Evolutionary conservation across 352 stramenopile species (phyloP).

Genomic region (Globisporangium paddicum): DNA sequence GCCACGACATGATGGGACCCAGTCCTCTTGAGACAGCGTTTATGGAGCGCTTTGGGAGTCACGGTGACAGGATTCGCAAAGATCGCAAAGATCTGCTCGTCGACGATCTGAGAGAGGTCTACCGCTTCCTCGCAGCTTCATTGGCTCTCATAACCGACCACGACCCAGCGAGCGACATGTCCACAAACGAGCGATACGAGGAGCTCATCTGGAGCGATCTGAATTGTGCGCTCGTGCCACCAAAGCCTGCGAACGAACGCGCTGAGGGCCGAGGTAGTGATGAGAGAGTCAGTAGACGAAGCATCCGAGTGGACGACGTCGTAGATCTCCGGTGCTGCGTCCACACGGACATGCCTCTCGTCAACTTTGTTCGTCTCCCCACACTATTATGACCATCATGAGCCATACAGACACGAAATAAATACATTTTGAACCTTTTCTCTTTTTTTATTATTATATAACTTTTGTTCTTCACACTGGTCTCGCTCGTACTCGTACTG

Average conservation of each 20-base stretch:
- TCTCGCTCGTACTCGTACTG: background rate
- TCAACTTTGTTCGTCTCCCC: slow-evolving; percentile 12
- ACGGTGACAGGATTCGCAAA: no score
- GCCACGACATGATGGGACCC: background rate
- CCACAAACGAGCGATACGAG: slow-evolving; percentile 12
- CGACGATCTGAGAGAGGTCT: slow-evolving; percentile 38
- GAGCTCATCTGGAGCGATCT: slow-evolving; percentile 40
- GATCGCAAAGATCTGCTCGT: slow-evolving; percentile 14
- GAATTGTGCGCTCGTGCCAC: slow-evolving; percentile 5
- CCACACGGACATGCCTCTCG: slow-evolving; percentile 24
- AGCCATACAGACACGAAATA: no score
- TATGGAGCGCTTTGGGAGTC: slow-evolving; percentile 18
- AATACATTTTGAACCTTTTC: background rate
- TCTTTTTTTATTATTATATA: slow-evolving; percentile 8
- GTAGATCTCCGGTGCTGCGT: slow-evolving; percentile 27
- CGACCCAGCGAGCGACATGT: background rate
- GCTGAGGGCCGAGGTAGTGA: background rate
- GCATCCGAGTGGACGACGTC: slow-evolving; percentile 8
- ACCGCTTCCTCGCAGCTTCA: slow-evolving; percentile 17
- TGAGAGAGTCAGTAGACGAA: background rate
- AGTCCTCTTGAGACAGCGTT: slow-evolving; percentile 4
- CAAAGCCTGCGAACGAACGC: no score
- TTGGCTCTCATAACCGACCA: background rate
- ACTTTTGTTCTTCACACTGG: background rate
- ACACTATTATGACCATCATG: background rate